Percentiles rank a stretch among this genome's conserved stretches.
phyloP scores from a whole-genome alignment of 768 basidiomycete species.

The Tulasnella sp. region DNA sequence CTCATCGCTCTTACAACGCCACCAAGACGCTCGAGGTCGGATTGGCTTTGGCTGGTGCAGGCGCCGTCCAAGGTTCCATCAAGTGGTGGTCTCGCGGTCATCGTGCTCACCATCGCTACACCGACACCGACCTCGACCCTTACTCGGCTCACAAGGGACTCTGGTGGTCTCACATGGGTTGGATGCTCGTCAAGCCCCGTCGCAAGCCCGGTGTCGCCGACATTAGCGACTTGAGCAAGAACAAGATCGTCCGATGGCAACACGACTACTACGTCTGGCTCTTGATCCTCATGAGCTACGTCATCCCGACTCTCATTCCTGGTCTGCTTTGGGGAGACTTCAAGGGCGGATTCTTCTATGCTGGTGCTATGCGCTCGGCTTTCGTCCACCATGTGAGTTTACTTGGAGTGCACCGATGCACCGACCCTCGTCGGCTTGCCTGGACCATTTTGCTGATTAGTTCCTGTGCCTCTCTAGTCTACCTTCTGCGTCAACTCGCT shows the following conservation, averaged over 20 bases:
- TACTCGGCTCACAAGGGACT: constrained; percentile 90
- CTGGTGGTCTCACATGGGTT: constrained; percentile 78
- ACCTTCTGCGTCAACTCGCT: constrained; percentile 97
- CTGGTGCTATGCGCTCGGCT: constrained; percentile 63
- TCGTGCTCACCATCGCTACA: constrained; percentile 95
- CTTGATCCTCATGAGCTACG: constrained; percentile 60
- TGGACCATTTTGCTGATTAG: neutral
- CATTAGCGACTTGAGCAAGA: constrained; percentile 75
- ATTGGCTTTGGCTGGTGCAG: constrained; percentile 77
- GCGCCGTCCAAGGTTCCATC: constrained; percentile 93
- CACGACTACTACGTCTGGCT: constrained; percentile 69
- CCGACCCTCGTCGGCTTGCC: neutral
- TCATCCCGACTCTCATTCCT: constrained; percentile 68
- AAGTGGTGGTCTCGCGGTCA: constrained; percentile 99
- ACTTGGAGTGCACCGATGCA: neutral
- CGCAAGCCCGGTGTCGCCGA: constrained; percentile 86
- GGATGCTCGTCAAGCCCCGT: constrained; percentile 90
- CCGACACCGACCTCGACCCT: constrained; percentile 93
- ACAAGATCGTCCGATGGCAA: constrained; percentile 77
- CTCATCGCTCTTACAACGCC: constrained; percentile 93
- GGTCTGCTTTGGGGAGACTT: constrained; percentile 82
- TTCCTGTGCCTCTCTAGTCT: constrained; percentile 43
- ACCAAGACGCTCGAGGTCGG: constrained; percentile 75
- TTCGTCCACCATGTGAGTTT: constrained; percentile 80
- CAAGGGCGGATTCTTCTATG: constrained; percentile 78